Evolutionary conservation across 495 filamentous ascomycete genomes (phyloP).

Genomic region (Neurospora sp.): DNA sequence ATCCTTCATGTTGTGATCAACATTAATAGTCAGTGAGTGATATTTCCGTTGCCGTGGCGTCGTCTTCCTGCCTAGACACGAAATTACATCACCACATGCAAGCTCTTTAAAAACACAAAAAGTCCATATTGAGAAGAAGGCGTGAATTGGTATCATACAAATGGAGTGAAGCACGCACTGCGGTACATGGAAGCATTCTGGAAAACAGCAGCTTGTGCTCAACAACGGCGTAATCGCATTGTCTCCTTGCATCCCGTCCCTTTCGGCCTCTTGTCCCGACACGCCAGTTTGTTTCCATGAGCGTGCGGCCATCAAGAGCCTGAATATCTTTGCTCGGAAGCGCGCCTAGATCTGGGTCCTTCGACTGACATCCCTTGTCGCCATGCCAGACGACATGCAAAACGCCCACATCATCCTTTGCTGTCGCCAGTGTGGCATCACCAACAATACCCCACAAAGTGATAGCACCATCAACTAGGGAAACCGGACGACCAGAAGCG

Average conservation of each 20-base stretch:
- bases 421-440: conserved; percentile 11
- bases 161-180: not conserved
- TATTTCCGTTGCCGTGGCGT: not conserved
- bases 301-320: not conserved
- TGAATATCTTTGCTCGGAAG: not conserved
- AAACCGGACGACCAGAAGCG: conserved; percentile 8
- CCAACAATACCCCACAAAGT: conserved; percentile 8
- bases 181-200: not conserved
- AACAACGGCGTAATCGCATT: not conserved
- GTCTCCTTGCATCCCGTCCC: not conserved
- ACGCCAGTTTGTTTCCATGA: not conserved
- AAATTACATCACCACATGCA: not conserved
- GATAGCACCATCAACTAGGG: conserved; percentile 10
- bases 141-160: not conserved
- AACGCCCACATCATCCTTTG: conserved; percentile 34
- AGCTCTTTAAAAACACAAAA: not conserved
- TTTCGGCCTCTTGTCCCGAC: not conserved
- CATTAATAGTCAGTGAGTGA: not conserved
- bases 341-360: not conserved
- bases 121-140: not conserved
- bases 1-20: not conserved
- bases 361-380: conserved; percentile 4
- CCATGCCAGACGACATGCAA: conserved; percentile 33
- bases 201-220: not conserved
- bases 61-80: not conserved